phyloP scores from a whole-genome alignment of 176 grass and related monocot genomes.

The Calamus simplicifolius region DNA sequence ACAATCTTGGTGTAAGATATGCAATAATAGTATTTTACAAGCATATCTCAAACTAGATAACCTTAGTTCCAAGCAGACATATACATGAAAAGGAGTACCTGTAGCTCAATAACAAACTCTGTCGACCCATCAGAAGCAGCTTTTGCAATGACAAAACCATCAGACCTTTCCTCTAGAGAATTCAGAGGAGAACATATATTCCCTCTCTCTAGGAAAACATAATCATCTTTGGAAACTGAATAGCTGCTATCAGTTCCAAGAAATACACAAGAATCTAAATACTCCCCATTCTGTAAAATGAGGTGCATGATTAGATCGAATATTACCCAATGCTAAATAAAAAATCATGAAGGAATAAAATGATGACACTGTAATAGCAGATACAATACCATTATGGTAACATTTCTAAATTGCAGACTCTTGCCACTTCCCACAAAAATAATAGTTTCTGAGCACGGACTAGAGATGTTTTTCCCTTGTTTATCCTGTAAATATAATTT shows the following conservation, averaged over 20 bases:
- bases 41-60: neutral
- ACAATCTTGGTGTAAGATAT: too few species aligned
- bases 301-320: slow-evolving; percentile 5
- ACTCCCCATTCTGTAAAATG: slow-evolving; percentile 71
- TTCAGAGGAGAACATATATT: slow-evolving; percentile 20
- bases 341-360: slow-evolving; percentile 8
- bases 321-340: slow-evolving; percentile 16
- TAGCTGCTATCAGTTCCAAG: slow-evolving; percentile 76
- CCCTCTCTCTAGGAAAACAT: slow-evolving; percentile 55
- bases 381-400: slow-evolving; percentile 84
- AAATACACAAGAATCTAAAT: slow-evolving; percentile 83
- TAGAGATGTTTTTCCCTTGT: slow-evolving; percentile 48
- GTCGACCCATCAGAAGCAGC: slow-evolving; percentile 27
- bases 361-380: slow-evolving; percentile 13
- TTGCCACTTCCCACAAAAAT: slow-evolving; percentile 75
- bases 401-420: slow-evolving; percentile 73
- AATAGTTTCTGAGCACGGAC: slow-evolving; percentile 56
- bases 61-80: neutral
- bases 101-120: slow-evolving; percentile 69
- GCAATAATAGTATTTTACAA: too few species aligned
- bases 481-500: slow-evolving; percentile 79
- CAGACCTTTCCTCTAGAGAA: slow-evolving; percentile 29
- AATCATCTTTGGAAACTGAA: slow-evolving; percentile 78
- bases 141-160: slow-evolving; percentile 21
- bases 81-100: slow-evolving; percentile 38